phyloP scores from a whole-genome alignment of 2,329 filamentous ascomycete species.

The Elsinoe arachidis region DNA sequence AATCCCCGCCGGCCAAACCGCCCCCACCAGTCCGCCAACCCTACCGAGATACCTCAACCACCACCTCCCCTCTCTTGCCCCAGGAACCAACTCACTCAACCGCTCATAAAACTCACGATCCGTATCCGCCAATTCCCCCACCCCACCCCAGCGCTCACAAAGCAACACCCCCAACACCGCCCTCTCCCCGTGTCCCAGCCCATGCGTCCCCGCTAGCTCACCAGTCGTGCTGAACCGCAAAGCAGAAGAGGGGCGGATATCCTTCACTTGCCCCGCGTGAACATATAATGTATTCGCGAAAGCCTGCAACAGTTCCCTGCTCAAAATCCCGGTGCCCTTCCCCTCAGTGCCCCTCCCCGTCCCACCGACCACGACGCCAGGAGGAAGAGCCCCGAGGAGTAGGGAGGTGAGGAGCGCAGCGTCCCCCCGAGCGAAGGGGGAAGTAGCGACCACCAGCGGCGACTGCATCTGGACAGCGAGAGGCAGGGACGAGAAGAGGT shows the following conservation, averaged over 20 bases:
- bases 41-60: slow-evolving; percentile 58
- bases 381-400: slow-evolving; percentile 42
- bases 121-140: slow-evolving; percentile 45
- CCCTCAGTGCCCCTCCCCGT: too few relatives aligned
- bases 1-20: slow-evolving; percentile 53
- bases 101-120: slow-evolving; percentile 48
- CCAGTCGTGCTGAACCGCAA: slow-evolving; percentile 65
- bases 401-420: slow-evolving; percentile 39
- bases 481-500: slow-evolving; percentile 63
- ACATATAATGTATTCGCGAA: slow-evolving; percentile 52
- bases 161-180: slow-evolving; percentile 63
- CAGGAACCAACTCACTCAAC: slow-evolving; percentile 46
- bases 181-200: slow-evolving; percentile 62
- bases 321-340: slow-evolving; percentile 26
- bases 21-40: slow-evolving; percentile 49
- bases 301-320: slow-evolving; percentile 42
- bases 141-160: slow-evolving; percentile 64
- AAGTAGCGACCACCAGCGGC: slow-evolving; percentile 57
- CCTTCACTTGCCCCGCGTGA: slow-evolving; percentile 36
- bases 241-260: slow-evolving; percentile 52
- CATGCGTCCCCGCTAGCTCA: slow-evolving; percentile 58
- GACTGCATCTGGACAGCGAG: slow-evolving; percentile 51
- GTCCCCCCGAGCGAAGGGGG: slow-evolving; percentile 37
- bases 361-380: slow-evolving; percentile 10
- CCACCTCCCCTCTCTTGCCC: slow-evolving; percentile 49